Evolutionary conservation across 768 basidiomycete genomes (phyloP).

Genomic region (Leccinum truebloodii): DNA sequence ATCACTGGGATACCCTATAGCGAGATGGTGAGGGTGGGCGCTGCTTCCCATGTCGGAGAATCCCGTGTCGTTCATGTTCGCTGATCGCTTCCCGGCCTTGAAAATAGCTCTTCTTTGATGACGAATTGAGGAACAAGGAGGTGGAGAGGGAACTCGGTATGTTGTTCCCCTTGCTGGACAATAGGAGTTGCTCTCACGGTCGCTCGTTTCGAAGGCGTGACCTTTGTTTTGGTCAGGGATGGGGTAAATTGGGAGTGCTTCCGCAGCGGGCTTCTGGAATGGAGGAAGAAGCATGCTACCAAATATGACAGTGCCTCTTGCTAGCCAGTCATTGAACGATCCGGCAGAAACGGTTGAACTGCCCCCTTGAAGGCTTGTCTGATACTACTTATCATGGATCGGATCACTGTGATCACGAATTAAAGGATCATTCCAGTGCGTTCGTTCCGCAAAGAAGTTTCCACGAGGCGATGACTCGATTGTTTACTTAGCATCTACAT

Average conservation of each 20-base stretch:
- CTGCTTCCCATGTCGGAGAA: not conserved
- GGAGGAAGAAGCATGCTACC: conserved; percentile 54
- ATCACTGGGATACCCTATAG: conserved; percentile 76
- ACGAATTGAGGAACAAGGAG: conserved; percentile 58
- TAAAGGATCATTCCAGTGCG: conserved; percentile 7
- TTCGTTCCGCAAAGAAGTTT: conserved; percentile 5
- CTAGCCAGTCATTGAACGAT: conserved; percentile 7
- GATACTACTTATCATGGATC: not conserved
- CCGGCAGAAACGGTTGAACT: not conserved
- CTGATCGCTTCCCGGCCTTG: not conserved
- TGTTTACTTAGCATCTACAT: not conserved
- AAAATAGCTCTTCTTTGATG: conserved; percentile 67
- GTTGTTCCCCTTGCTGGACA: not conserved
- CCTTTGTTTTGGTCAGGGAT: conserved; percentile 68
- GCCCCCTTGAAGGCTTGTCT: not conserved
- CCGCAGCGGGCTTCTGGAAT: conserved; percentile 67
- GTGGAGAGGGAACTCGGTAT: conserved; percentile 52
- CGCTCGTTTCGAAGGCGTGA: conserved; percentile 59
- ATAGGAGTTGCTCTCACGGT: not conserved
- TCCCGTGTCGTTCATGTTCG: not conserved
- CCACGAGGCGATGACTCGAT: not conserved
- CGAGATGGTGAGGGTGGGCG: conserved; percentile 60
- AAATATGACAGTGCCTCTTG: conserved; percentile 4
- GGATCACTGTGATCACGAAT: not conserved
- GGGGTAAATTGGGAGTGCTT: conserved; percentile 66